These are phyloP conservation scores for Leccinum fibrillosum DNA, from an alignment of 768 basidiomycete species.

Conservation along the genomic window DNA sequence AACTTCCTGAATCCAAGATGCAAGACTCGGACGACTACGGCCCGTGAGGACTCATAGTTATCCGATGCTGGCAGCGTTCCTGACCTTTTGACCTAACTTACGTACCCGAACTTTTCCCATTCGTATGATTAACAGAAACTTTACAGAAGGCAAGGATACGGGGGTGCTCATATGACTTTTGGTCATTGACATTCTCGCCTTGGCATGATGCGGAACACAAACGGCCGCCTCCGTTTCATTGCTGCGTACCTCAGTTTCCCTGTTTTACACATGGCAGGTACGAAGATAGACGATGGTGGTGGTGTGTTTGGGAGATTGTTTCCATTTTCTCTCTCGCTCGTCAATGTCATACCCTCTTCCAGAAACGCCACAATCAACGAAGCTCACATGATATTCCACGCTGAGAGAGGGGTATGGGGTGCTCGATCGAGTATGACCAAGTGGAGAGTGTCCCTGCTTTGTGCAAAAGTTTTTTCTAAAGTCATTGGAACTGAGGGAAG, in stretches of 20 bases:
- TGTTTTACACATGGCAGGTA: neutral
- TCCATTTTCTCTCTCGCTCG: neutral
- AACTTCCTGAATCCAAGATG: neutral
- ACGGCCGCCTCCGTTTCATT: neutral
- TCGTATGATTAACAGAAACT: neutral
- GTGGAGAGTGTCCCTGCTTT: neutral
- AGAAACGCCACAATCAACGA: neutral
- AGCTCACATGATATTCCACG: neutral
- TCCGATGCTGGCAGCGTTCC: neutral
- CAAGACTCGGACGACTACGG: neutral
- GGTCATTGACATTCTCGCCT: neutral
- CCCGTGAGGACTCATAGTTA: neutral
- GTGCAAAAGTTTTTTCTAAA: neutral
- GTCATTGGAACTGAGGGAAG: neutral
- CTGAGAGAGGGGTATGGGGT: neutral
- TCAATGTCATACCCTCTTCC: neutral
- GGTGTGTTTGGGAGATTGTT: conserved; percentile 1
- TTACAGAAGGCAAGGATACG: neutral
- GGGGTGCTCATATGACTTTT: neutral
- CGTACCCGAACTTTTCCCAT: neutral
- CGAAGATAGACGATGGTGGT: neutral
- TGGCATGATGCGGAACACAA: neutral
- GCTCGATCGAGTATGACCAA: neutral
- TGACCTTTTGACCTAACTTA: neutral
- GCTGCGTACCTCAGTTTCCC: neutral